phyloP scores from a whole-genome alignment of 2,329 filamentous ascomycete species.

The Diaporthe sp. region DNA sequence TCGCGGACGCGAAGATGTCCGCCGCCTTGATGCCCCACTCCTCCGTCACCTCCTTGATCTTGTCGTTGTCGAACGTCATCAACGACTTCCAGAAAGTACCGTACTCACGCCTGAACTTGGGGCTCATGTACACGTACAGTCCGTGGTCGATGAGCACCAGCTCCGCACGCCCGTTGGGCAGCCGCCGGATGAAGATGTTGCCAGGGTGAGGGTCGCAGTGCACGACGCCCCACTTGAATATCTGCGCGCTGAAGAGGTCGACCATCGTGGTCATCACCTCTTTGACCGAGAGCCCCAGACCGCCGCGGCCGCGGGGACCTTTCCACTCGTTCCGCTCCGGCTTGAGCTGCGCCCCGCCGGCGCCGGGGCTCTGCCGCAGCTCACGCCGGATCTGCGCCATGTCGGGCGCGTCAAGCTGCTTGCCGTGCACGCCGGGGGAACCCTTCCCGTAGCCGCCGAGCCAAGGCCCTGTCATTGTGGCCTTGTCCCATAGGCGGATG shows the following conservation, averaged over 20 bases:
- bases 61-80: slow-evolving; percentile 91
- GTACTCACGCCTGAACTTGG: slow-evolving; percentile 88
- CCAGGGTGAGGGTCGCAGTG: slow-evolving; percentile 98
- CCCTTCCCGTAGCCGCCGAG: slow-evolving; percentile 81
- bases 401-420: slow-evolving; percentile 68
- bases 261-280: slow-evolving; percentile 98
- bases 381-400: slow-evolving; percentile 60
- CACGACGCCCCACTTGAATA: slow-evolving; percentile 96
- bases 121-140: slow-evolving; percentile 91
- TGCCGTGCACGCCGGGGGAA: slow-evolving; percentile 82
- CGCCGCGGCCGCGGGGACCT: slow-evolving; percentile 79
- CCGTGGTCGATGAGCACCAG: slow-evolving; percentile 97
- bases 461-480: slow-evolving; percentile 83
- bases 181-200: slow-evolving; percentile 94
- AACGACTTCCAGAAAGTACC: slow-evolving; percentile 93
- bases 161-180: slow-evolving; percentile 85
- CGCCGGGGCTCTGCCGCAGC: slow-evolving; percentile 62
- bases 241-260: slow-evolving; percentile 96
- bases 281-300: slow-evolving; percentile 84
- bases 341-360: slow-evolving; percentile 74
- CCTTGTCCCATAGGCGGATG: slow-evolving; percentile 91
- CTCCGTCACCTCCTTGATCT: slow-evolving; percentile 78
- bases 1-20: slow-evolving; percentile 92
- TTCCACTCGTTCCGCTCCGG: slow-evolving; percentile 85
- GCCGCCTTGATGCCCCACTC: slow-evolving; percentile 91